These are phyloP conservation scores for Echinochloa phyllopogon DNA, from an alignment of 176 grass and related monocot genomes.

Conservation along the genomic window DNA sequence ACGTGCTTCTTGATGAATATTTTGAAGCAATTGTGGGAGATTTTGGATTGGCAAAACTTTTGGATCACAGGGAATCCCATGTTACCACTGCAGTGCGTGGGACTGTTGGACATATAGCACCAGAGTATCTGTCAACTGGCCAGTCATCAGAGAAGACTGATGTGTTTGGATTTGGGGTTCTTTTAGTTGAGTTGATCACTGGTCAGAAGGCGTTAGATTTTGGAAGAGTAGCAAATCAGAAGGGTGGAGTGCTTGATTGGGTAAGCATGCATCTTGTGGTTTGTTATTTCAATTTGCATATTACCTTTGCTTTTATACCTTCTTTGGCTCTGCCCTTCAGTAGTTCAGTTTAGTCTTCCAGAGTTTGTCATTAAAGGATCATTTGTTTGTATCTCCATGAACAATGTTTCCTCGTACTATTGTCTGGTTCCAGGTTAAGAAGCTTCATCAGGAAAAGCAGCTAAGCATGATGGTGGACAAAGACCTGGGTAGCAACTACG, in stretches of 20 bases:
- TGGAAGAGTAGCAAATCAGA: constrained; percentile 83
- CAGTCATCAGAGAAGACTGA: constrained; percentile 98
- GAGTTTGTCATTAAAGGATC: not conserved
- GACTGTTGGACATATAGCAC: constrained; percentile 95
- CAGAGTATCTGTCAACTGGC: constrained; percentile 93
- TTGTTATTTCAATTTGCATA: not conserved
- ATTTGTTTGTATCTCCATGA: not conserved
- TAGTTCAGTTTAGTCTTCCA: not conserved
- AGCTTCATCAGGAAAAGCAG: constrained; percentile 88
- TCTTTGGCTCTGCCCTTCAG: not conserved
- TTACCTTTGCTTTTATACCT: not conserved
- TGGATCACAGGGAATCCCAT: constrained; percentile 93
- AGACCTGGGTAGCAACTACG: constrained; percentile 73
- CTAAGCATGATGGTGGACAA: constrained; percentile 88
- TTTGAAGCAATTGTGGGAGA: constrained; percentile 98
- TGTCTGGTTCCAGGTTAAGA: constrained; percentile 70
- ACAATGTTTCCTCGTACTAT: constrained; percentile 13
- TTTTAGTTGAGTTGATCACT: constrained; percentile 92
- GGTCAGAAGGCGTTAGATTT: constrained; percentile 97
- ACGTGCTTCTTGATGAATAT: constrained; percentile 95
- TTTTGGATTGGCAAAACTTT: constrained; percentile 92
- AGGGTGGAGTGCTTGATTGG: constrained; percentile 90
- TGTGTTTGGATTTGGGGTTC: constrained; percentile 96
- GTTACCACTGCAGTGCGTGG: constrained; percentile 95
- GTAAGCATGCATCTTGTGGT: constrained; percentile 49